A percentile compares a stretch with the other conserved stretches of the same genome.
phyloP scores from a whole-genome alignment of 2,329 filamentous ascomycete species.

The Fusarium sp. region DNA sequence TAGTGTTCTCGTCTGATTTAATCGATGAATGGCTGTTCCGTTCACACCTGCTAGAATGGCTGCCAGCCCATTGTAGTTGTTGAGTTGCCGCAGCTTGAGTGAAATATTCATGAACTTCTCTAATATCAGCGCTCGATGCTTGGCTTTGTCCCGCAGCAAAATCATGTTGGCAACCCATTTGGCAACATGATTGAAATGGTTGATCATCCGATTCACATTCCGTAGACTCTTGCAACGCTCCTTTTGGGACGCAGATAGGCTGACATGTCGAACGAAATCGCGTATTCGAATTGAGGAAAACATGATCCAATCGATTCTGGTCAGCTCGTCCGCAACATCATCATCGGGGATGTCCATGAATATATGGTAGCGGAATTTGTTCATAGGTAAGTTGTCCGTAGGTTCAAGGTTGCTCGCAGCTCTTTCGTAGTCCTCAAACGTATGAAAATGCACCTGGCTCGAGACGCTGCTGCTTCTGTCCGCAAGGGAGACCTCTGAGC shows the following conservation, averaged over 20 bases:
- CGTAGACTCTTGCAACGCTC: constrained; percentile 79
- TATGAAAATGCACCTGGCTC: constrained; percentile 66
- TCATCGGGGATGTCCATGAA: constrained; percentile 90
- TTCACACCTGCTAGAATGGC: constrained; percentile 94
- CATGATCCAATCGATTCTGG: constrained; percentile 97
- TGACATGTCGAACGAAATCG: constrained; percentile 92
- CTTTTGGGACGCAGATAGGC: constrained; percentile 74
- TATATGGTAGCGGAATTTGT: constrained; percentile 87
- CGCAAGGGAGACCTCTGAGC: constrained; percentile 55
- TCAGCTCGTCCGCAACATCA: constrained; percentile 88
- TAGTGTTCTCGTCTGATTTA: constrained; percentile 80
- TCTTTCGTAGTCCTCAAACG: constrained; percentile 81
- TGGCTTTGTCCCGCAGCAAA: constrained; percentile 91
- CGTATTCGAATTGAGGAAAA: constrained; percentile 94
- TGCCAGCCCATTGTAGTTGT: constrained; percentile 98
- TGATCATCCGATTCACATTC: constrained; percentile 94
- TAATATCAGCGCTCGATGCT: constrained; percentile 88
- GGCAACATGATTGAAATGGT: constrained; percentile 87
- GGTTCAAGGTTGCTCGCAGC: constrained; percentile 79
- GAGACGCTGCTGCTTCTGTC: constrained; percentile 51
- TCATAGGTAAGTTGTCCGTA: constrained; percentile 73
- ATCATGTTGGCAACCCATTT: constrained; percentile 86
- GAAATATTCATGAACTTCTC: constrained; percentile 97
- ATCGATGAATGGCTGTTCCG: constrained; percentile 83
- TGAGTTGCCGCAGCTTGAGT: constrained; percentile 83